Evolutionary conservation across 352 stramenopile genomes (phyloP).

Genomic region (Pythium plurisporium): DNA sequence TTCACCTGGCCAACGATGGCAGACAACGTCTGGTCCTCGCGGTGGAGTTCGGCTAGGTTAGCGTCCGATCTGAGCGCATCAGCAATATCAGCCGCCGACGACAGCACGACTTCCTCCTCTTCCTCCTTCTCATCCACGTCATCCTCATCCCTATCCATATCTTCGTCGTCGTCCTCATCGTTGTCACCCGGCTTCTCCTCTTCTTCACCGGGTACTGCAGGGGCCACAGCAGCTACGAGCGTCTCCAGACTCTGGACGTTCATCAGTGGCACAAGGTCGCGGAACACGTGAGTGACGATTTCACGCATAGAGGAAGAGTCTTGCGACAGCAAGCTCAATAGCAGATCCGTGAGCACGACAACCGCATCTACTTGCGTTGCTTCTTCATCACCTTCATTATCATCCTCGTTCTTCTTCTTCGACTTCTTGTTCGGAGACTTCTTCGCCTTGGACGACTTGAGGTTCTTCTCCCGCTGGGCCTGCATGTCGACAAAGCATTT

Average conservation of each 20-base stretch:
- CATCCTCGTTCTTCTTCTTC: conserved; percentile 20
- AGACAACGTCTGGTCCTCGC: conserved; percentile 72
- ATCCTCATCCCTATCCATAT: conserved; percentile 37
- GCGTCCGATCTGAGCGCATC: conserved; percentile 61
- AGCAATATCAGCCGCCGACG: conserved; percentile 52
- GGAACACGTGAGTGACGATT: conserved; percentile 80
- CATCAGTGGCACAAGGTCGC: conserved; percentile 62
- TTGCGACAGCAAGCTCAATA: conserved; percentile 77
- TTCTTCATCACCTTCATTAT: conserved; percentile 13
- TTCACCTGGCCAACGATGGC: conserved; percentile 79
- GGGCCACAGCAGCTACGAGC: conserved; percentile 64
- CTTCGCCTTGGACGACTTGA: conserved; percentile 30
- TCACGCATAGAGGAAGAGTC: conserved; percentile 82
- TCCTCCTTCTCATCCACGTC: conserved; percentile 36
- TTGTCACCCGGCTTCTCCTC: conserved; percentile 24
- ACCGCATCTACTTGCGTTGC: conserved; percentile 41
- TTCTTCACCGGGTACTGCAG: conserved; percentile 31
- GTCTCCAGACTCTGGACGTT: conserved; percentile 57
- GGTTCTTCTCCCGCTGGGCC: conserved; percentile 23
- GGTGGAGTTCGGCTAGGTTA: conserved; percentile 63
- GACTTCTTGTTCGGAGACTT: conserved; percentile 22
- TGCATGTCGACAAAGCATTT: conserved; percentile 66
- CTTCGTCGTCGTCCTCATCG: conserved; percentile 34
- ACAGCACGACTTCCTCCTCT: conserved; percentile 57
- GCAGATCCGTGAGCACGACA: conserved; percentile 76